Evolutionary conservation across 2,329 filamentous ascomycete genomes (phyloP), one percentile per base, ranked within the genome.

Genomic region (Elsinoe arachidis): DNA sequence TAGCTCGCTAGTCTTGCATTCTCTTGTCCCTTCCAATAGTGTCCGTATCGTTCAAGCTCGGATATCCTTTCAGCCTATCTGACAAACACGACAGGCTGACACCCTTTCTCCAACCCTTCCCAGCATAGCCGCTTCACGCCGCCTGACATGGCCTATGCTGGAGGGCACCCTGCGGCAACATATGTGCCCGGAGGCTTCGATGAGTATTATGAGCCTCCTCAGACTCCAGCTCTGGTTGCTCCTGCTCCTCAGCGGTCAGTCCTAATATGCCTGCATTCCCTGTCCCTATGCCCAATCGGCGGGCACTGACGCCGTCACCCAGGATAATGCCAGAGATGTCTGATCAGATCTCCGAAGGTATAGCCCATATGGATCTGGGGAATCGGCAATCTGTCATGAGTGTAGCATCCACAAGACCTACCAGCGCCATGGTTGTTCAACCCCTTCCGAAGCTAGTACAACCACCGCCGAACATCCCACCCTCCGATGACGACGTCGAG

Each of bases 321-420:
- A 95, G 90, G 77, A 84, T 95, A 68, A 96, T 92, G 84, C 88
- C 90, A 70, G 90, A 96, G 79, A 90, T 96, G 63, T 90, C 92
- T 64, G 88, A 92, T 74, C 92, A 96, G 74, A 96, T 99, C 83
- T 90, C 96, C 76, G 86, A 95, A 68, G 92, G 88, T 73, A 82
- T 99, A 63, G 88, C 92, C 67, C 86, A 91, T 72, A 83, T 99
- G 76, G 91, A 96, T 73, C 73, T 70, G 55, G 61, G 64, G 58
- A 70, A 59, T 68, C 68, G 55, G 66, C 68, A 61, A 67, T 67
- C 62, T 65, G 67, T 57, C 68, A 70, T 23, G 69, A 74, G 59
- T 71, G 73, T 61, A 56, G 58, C 47, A 35, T 44, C 46, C 33
- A 38, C 26, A 43, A 72, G 73, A 56, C 68, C 66, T 55, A 69